phyloP scores from a whole-genome alignment of 371 early-diverging fungal species.

The Chytridium lagenaria region DNA sequence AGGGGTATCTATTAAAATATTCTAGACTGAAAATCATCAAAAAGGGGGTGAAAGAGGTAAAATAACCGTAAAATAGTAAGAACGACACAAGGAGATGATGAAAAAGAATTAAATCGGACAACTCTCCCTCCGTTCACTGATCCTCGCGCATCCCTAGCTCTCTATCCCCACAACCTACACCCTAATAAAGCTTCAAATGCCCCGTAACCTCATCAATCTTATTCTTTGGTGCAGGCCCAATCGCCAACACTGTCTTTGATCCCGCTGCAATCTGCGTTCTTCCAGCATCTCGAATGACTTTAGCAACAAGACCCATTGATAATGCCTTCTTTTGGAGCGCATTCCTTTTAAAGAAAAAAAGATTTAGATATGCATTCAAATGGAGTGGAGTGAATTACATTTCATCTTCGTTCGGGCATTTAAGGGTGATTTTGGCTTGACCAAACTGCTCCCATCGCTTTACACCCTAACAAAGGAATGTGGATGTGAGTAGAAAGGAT shows the following conservation, averaged over 20 bases:
- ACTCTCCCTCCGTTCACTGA: too few species aligned
- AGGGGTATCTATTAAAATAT: too few species aligned
- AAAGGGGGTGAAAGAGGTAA: too few species aligned
- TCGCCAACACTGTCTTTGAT: constrained; percentile 92
- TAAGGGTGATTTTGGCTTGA: constrained; percentile 88
- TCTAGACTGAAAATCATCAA: too few species aligned
- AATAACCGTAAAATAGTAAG: too few species aligned
- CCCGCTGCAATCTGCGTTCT: constrained; percentile 97
- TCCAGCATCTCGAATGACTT: constrained; percentile 94
- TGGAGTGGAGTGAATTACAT: constrained; percentile 52
- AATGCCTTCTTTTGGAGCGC: constrained; percentile 75
- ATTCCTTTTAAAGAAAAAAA: constrained; percentile 56
- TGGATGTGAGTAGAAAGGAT: background rate
- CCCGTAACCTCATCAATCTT: constrained; percentile 81
- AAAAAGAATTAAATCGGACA: too few species aligned
- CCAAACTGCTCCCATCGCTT: constrained; percentile 79
- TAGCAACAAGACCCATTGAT: constrained; percentile 73
- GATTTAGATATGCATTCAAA: background rate
- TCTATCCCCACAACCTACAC: too few species aligned
- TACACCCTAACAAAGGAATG: constrained; percentile 36
- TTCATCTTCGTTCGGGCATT: constrained; percentile 77
- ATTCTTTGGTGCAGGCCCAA: constrained; percentile 92
- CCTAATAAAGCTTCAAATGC: constrained; percentile 73
- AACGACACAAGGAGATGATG: too few species aligned
- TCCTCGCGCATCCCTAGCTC: too few species aligned